phyloP scores from a whole-genome alignment of 202 grass and related monocot species.

The Schoenoplectus triqueter region DNA sequence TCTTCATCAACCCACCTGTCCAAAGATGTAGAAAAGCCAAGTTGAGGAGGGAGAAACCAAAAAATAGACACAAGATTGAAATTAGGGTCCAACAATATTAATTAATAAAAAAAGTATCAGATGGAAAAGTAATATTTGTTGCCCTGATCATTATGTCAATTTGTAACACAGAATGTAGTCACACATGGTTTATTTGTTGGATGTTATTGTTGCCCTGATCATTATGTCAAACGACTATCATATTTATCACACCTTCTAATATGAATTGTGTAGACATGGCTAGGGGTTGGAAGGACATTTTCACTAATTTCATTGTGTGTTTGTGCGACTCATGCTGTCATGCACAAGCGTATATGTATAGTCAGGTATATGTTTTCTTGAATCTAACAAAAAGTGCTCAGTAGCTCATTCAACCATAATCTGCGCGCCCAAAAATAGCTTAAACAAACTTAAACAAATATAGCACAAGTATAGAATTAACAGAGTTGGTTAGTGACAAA shows the following conservation, averaged over 20 bases:
- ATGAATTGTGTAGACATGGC: neutral
- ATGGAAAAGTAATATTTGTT: neutral
- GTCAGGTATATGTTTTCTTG: neutral
- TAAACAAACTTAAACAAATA: neutral
- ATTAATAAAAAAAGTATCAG: neutral
- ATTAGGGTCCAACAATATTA: neutral
- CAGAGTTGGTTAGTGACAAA: neutral
- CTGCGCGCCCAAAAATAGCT: neutral
- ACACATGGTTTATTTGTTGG: neutral
- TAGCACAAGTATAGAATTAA: neutral
- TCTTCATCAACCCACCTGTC: slow-evolving; percentile 4
- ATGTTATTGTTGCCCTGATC: neutral
- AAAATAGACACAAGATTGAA: neutral
- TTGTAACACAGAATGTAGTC: neutral
- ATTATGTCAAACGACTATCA: neutral
- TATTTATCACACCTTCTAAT: neutral
- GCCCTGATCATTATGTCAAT: neutral
- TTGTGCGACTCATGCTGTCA: neutral
- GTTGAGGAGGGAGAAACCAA: neutral
- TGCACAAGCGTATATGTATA: neutral
- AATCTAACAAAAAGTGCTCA: neutral
- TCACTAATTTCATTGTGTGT: neutral
- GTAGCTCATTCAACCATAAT: neutral
- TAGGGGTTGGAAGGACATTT: neutral
- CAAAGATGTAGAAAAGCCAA: neutral